Evolutionary conservation across 495 filamentous ascomycete species (phyloP), one percentile per base, ranked within the genome.

Genomic region (Parachaetomium inaequale): DNA sequence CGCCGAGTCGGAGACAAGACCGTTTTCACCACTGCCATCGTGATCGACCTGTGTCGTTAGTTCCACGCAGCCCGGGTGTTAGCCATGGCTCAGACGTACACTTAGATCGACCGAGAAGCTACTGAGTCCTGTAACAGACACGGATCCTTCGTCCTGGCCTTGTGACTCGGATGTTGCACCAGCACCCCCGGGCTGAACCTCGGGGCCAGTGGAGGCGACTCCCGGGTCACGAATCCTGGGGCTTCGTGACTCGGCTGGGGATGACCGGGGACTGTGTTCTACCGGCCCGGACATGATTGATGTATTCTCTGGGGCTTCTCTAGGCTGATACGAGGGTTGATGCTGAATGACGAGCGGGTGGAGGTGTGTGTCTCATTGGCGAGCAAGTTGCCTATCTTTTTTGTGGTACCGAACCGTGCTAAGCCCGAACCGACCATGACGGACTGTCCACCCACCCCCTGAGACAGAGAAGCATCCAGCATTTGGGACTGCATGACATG

Each of bases 31-130:
- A 21, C 32, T 34, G 34, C 36, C 21, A 23, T 62, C 59, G 15
- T 56, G 28, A 26, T 62, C 51, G 14, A 62, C 52, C 59, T 62
- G 59, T 23, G 50, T 21, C 4, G 17, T 40, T 17, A 34, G 40
- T 49, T 25, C 28, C 29, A 49, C 12, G 7, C 19, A 19, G 19
- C 2, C n/a, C 42, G 2, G 42, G 10, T 21, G 42, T 7, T 46
- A 6, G 8, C 19, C 4, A n/a, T 0, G 2, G n/a, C 14, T n/a
- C 23, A 5, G 8, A 32, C 58, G 29, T 54, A 61, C 58, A 32
- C 47, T 61, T 38, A 61, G n/a, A 21, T 61, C 49, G 21, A 61
- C 47, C 40, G 58, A 54, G 25, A 31, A 45, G 26, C 19, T 45
- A 14, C 36, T 61, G 26, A 54, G 12, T 7, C 34, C 58, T 2